Evolutionary conservation across 2,329 filamentous ascomycete species (phyloP), one percentile per base, ranked within the genome.

Genomic region (Ploettnerulaceae sp.): DNA sequence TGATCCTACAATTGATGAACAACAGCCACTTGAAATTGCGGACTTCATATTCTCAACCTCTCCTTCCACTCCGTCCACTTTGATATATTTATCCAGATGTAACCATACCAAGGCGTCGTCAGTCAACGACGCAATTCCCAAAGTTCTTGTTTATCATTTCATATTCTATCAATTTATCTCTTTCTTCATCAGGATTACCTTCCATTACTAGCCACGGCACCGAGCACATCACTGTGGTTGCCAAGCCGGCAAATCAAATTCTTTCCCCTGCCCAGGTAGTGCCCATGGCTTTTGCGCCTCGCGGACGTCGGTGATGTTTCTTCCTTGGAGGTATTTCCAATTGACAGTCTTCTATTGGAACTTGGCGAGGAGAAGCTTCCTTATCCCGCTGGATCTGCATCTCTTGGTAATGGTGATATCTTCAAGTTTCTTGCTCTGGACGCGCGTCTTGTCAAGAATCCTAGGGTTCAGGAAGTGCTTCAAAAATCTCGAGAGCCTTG

Each of bases 361-460:
- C 33, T 24, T 36, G 18, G 33, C 18, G 15, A 36, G 33, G 33
- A 24, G 33, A 36, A 36, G 18, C 33, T 36, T 36, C 11, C 33
- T 18, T 6, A 36, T 36, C 18, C 11, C 18, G 7, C 24, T 9
- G 8, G 5, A 3, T 63, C n/a, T 21, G 7, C 18, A 7, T 36
- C 11, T 18, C 24, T n/a, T n/a, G n/a, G n/a, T n/a, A n/a, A n/a
- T n/a, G n/a, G 18, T 22, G 5, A n/a, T 36, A 22, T 21, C 20
- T 36, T 36, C 11, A 36, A 36, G 4, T n/a, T n/a, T 12, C 33
- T 21, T 36, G 12, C 9, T 14, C 8, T n/a, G n/a, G 29, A 32
- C 29, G 29, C 29, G 29, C 29, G 29, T 32, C 29, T 32, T n/a
- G n/a, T n/a, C n/a, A n/a, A n/a, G n/a, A n/a, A n/a, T n/a, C n/a